Base-by-base conservation (phyloP, 163 green algal genomes). In the Chloromonas sp. region DNA sequence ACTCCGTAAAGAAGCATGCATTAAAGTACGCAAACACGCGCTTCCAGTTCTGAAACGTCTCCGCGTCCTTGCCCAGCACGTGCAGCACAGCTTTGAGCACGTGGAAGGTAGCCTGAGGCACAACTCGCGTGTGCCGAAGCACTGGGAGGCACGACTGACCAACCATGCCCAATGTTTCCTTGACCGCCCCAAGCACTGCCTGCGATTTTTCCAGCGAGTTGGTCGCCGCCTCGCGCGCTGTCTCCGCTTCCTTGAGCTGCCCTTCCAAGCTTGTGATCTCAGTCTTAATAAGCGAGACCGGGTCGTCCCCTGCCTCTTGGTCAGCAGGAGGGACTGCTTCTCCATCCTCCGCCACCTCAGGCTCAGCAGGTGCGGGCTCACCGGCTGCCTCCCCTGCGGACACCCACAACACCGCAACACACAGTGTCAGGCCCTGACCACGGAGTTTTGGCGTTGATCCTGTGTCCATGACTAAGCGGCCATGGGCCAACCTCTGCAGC, bases 101-200 rank as follows among this genome's bases (percentile, higher is more conserved):
- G 58, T 91, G 88, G 86, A 89, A 89, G 1, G 89, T 94, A 57
- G 85, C 88, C 70, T 91, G 88, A 0, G 88, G 86, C 86, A 91
- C 86, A 0, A 57, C 81, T 15, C 81, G 70, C 60, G 71, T 78
- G 76, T 86, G 59, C 60, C 84, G 88, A 79, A 91, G 85, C 15
- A n/a, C 66, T 15, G 5, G 61, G n/a, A 85, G 14, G 14, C 71
- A 79, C 2, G 5, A 36, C 1, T 58, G 3, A 3, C 60, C 74
- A 5, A 83, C 60, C 2, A 2, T 14, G 0, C 1, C 36, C 57
- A 88, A 2, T n/a, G 76, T 61, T 1, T 78, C 82, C 78, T 85
- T 85, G n/a, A 93, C 81, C 1, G 60, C 85, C 0, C 14, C 74
- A 70, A 92, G 86, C 81, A 83, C 89, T 3, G 81, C n/a, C 71